A percentile compares a stretch with the other conserved stretches of the same genome.
These are phyloP conservation scores for Cucumis sativus DNA, from an alignment of 306 rosid species.

Conservation along the genomic window Cucumber_9930_V3 NC_026655.2:13622001-13622500, in stretches of 20 bases:
- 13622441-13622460: background rate
- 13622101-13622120: background rate
- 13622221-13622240: background rate
- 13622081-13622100: background rate
- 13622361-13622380: constrained; percentile 30
- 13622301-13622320: constrained; percentile 23
- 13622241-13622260: constrained; percentile 5
- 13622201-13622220: background rate
- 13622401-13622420: background rate
- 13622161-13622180: background rate
- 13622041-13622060: constrained; percentile 4
- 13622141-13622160: background rate
- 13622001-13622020: background rate
- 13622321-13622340: constrained; percentile 20
- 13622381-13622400: constrained; percentile 59
- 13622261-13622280: constrained; percentile 1
- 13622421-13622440: background rate
- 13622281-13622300: constrained; percentile 1
- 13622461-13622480: background rate
- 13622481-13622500: background rate
- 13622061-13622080: background rate
- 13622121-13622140: background rate
- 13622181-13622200: background rate
- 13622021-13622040: constrained; percentile 5
- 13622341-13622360: constrained; percentile 29